Evolutionary conservation across 75 land plant genomes (phyloP).

Genomic region (Selaginella moellendorffii): DNA sequence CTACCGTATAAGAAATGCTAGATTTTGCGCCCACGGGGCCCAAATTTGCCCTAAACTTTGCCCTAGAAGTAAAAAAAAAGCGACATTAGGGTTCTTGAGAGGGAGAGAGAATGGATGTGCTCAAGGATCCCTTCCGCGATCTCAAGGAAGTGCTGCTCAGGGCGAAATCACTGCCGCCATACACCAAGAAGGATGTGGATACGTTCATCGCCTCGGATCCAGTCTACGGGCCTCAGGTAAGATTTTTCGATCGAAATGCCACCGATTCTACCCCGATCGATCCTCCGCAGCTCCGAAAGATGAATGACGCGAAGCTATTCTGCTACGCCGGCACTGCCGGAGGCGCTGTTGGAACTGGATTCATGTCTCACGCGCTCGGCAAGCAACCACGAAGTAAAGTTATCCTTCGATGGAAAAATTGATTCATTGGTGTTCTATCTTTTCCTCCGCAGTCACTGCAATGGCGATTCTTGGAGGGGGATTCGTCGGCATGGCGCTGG

Average conservation of each 20-base stretch:
- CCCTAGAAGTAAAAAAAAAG: no score
- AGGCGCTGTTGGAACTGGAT: not conserved
- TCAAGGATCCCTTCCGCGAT: not conserved
- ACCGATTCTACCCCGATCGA: not conserved
- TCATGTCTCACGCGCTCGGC: not conserved
- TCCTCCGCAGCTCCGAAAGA: not conserved
- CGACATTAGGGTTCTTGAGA: not conserved
- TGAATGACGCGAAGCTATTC: not conserved
- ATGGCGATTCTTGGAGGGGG: not conserved
- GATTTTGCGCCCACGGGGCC: no score
- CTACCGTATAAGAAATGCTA: no score
- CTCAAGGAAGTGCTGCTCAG: not conserved
- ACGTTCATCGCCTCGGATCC: not conserved
- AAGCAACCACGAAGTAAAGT: not conserved
- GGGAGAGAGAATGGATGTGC: not conserved
- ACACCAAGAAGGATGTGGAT: not conserved
- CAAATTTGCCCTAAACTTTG: no score
- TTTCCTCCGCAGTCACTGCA: not conserved
- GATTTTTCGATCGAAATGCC: not conserved
- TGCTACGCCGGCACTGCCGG: not conserved
- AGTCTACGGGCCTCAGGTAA: not conserved
- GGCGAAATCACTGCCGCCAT: not conserved
- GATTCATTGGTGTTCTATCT: not conserved
- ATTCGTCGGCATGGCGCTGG: not conserved
- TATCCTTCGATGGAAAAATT: not conserved